A percentile compares a stretch with the other conserved stretches of the same genome.
Evolutionary conservation across 2,329 filamentous ascomycete genomes (phyloP).

Genomic region (Sclerotinia subarctica): DNA sequence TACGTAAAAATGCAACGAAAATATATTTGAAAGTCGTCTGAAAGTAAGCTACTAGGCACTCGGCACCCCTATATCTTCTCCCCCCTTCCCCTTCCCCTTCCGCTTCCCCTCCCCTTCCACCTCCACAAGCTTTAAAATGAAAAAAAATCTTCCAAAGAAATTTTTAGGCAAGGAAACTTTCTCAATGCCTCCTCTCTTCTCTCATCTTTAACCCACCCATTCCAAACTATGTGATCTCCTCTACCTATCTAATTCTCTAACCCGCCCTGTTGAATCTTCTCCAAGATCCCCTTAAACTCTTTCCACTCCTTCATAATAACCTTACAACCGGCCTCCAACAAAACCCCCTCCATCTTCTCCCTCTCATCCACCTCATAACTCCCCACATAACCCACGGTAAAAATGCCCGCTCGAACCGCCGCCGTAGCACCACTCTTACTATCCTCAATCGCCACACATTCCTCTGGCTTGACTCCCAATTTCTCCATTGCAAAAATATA

Average conservation of each 20-base stretch:
- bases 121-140: not conserved
- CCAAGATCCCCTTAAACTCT: constrained; percentile 45
- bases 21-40: not conserved
- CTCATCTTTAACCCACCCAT: not conserved
- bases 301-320: constrained; percentile 60
- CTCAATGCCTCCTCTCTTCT: not conserved
- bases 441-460: constrained; percentile 83
- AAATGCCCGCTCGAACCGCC: constrained; percentile 73
- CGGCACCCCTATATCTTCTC: not conserved
- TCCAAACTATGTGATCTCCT: not conserved
- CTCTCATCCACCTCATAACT: constrained; percentile 63
- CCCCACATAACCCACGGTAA: constrained; percentile 80
- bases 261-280: constrained; percentile 29
- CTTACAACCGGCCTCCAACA: constrained; percentile 60
- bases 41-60: not conserved
- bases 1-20: not conserved
- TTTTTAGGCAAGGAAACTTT: not conserved
- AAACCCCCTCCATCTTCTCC: constrained; percentile 50
- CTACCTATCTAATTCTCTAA: constrained; percentile 15
- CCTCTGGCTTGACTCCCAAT: constrained; percentile 66
- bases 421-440: constrained; percentile 80
- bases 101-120: not conserved
- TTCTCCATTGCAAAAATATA: constrained; percentile 75
- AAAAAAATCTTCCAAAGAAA: not conserved
- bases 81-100: not conserved